A percentile compares a stretch with the other conserved stretches of the same genome.
phyloP scores from a whole-genome alignment of 2,329 filamentous ascomycete genomes.

The Colletotrichum noveboracense region DNA sequence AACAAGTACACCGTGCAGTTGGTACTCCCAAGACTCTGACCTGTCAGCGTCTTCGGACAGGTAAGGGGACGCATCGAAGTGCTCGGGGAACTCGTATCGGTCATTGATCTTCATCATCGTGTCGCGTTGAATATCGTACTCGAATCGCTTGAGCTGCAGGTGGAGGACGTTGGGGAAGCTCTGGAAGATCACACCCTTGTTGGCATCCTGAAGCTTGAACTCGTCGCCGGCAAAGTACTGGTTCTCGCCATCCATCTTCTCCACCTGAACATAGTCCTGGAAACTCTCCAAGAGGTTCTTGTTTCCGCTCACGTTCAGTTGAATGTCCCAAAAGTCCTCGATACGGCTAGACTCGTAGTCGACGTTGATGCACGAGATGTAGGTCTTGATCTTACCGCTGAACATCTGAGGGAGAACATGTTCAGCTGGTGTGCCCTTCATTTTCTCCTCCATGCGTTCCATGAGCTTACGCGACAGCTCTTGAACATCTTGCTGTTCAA shows the following conservation, averaged over 20 bases:
- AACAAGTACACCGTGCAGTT: constrained; percentile 92
- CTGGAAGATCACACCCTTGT: constrained; percentile 97
- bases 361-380: constrained; percentile 98
- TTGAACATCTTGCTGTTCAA: constrained; percentile 98
- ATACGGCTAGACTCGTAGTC: constrained; percentile 94
- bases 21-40: constrained; percentile 89
- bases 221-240: constrained; percentile 94
- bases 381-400: constrained; percentile 97
- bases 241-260: constrained; percentile 97
- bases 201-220: constrained; percentile 91
- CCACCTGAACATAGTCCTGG: constrained; percentile 93
- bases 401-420: constrained; percentile 91
- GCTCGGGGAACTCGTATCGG: constrained; percentile 86
- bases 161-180: constrained; percentile 94
- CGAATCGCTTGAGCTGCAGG: constrained; percentile 94
- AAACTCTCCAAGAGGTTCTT: constrained; percentile 94
- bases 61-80: constrained; percentile 85
- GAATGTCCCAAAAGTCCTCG: constrained; percentile 99
- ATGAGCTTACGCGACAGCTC: constrained; percentile 96
- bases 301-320: constrained; percentile 95
- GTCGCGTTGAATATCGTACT: constrained; percentile 95
- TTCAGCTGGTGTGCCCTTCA: constrained; percentile 95
- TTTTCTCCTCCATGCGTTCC: constrained; percentile 95
- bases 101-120: constrained; percentile 99
- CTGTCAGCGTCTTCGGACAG: constrained; percentile 85